Conservation (phyloP, 257 asterid genomes). For the Petunia secreta region DNA sequence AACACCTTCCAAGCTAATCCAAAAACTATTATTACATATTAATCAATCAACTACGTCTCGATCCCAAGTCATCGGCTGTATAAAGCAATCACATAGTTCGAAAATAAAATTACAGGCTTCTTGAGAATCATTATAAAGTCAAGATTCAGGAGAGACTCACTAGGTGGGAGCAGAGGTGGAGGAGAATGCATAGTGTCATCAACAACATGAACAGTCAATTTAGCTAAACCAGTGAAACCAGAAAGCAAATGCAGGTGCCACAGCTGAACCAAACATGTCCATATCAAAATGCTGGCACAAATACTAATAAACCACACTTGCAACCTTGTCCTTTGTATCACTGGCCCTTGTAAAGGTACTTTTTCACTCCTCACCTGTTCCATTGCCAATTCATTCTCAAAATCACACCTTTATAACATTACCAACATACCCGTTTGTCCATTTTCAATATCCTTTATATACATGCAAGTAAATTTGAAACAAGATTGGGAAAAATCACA, state of each 20-base stretch:
- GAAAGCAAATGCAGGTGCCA: constrained; percentile 72
- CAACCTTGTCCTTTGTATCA: constrained; percentile 68
- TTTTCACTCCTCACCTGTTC: constrained; percentile 43
- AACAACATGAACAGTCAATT: not conserved
- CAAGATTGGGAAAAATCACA: not conserved
- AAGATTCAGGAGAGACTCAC: constrained; percentile 49
- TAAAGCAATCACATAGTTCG: not conserved
- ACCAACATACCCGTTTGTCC: not conserved
- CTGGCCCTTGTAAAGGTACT: constrained; percentile 61
- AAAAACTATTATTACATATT: not conserved
- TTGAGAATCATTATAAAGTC: not conserved
- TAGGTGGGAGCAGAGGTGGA: constrained; percentile 45
- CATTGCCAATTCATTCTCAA: constrained; percentile 57
- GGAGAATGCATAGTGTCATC: constrained; percentile 42
- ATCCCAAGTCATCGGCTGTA: not conserved
- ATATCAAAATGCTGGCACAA: constrained; percentile 77
- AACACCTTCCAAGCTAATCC: not conserved
- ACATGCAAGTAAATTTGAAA: constrained; percentile 13
- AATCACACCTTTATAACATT: constrained; percentile 14
- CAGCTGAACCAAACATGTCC: constrained; percentile 93
- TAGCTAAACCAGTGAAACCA: constrained; percentile 38
- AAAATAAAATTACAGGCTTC: too few species aligned
- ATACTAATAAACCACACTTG: constrained; percentile 86
- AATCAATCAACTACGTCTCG: not conserved
- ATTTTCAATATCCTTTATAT: not conserved